Percentiles rank a stretch among this genome's conserved stretches.
These are phyloP conservation scores for Colletotrichum sp. DNA, from an alignment of 2,329 filamentous ascomycete genomes.

Conservation along the genomic window DNA sequence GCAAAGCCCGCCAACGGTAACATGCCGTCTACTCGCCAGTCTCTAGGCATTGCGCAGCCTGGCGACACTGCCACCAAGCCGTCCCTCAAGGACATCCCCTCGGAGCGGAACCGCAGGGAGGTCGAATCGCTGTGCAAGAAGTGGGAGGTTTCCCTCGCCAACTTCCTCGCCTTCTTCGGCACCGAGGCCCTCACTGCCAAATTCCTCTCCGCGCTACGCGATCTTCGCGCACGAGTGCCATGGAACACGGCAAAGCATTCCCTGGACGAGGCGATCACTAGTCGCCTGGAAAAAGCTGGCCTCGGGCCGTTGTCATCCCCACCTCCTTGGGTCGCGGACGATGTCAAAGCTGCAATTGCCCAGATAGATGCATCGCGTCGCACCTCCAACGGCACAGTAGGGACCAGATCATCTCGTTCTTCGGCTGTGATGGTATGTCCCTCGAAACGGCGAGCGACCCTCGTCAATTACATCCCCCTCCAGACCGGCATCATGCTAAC, in stretches of 20 bases:
- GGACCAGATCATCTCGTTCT: neutral
- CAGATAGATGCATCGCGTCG: neutral
- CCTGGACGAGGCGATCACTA: neutral
- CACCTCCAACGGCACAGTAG: neutral
- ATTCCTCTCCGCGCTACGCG: neutral
- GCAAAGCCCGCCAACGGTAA: neutral
- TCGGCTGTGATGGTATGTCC: neutral
- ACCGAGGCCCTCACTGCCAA: neutral
- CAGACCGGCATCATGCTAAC: neutral
- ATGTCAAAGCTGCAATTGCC: neutral
- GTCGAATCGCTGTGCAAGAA: neutral
- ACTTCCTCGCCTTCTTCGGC: neutral
- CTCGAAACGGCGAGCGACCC: neutral
- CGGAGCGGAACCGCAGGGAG: neutral
- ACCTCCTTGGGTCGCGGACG: neutral
- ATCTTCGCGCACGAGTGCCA: neutral
- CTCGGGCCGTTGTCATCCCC: neutral
- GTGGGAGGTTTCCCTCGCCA: neutral
- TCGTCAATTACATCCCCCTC: neutral
- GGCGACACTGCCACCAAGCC: neutral
- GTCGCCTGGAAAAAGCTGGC: neutral
- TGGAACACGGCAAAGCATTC: neutral
- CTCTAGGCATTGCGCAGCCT: neutral
- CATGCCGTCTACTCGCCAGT: neutral
- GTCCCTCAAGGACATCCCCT: neutral